Conservation (phyloP, 2,329 filamentous ascomycete species). For the Fusarium mexicanum region DNA sequence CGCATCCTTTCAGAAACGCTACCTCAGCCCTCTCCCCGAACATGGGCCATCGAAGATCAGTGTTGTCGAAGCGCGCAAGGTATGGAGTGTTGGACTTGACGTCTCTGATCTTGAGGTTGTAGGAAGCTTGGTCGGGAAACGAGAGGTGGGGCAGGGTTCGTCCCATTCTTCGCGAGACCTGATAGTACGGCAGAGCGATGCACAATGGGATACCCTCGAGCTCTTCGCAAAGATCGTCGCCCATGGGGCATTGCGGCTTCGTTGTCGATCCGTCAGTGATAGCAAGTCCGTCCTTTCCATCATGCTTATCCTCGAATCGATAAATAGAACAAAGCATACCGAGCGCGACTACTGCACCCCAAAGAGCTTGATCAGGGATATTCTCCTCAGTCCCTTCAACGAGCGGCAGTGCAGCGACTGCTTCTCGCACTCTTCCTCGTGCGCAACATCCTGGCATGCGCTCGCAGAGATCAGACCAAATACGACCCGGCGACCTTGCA, state of each 20-base stretch:
- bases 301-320: conserved; percentile 61
- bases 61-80: conserved; percentile 62
- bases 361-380: conserved; percentile 62
- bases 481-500: conserved; percentile 59
- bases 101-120: conserved; percentile 62
- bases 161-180: conserved; percentile 62
- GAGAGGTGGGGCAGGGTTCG: conserved; percentile 62
- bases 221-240: conserved; percentile 62
- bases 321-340: conserved; percentile 65
- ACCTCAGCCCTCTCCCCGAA: conserved; percentile 63
- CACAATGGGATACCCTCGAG: conserved; percentile 58
- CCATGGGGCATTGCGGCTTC: conserved; percentile 54
- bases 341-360: conserved; percentile 62
- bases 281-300: conserved; percentile 61
- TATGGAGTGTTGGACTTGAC: conserved; percentile 60
- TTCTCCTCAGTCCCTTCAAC: conserved; percentile 60
- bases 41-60: conserved; percentile 63
- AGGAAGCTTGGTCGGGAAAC: conserved; percentile 63
- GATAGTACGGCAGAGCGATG: conserved; percentile 61
- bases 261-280: conserved; percentile 41
- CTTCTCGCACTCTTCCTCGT: conserved; percentile 60
- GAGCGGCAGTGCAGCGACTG: conserved; percentile 58
- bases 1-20: conserved; percentile 61
- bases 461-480: conserved; percentile 65
- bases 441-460: conserved; percentile 63